Evolutionary conservation across 2,329 filamentous ascomycete species (phyloP).

Genomic region (Epichloe hybrida): DNA sequence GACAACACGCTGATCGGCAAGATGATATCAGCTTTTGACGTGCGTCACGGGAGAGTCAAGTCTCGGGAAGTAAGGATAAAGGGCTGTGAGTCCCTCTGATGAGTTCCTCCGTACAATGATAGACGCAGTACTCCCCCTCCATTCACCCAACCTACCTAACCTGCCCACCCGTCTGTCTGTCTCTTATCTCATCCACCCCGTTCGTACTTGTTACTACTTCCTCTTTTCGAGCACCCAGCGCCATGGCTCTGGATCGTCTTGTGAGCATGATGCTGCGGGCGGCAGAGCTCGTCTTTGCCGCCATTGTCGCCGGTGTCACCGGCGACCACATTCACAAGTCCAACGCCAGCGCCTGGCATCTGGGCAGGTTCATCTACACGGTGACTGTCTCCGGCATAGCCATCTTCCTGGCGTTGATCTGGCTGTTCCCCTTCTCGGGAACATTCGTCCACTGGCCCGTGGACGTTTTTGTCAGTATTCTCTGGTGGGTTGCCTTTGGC

Average conservation of each 20-base stretch:
- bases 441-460: constrained; percentile 58
- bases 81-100: too few relatives aligned
- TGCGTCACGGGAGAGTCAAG: too few relatives aligned
- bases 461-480: constrained; percentile 54
- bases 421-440: constrained; percentile 56
- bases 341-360: constrained; percentile 35
- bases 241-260: constrained; percentile 27
- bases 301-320: constrained; percentile 57
- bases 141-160: too few relatives aligned
- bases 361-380: constrained; percentile 60
- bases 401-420: constrained; percentile 55
- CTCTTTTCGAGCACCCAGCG: not conserved
- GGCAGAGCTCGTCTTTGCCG: constrained; percentile 52
- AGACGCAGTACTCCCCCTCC: too few relatives aligned
- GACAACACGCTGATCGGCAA: too few relatives aligned
- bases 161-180: too few relatives aligned
- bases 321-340: constrained; percentile 48
- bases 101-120: too few relatives aligned
- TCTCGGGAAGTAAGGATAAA: too few relatives aligned
- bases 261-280: constrained; percentile 25
- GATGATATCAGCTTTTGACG: too few relatives aligned
- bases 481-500: constrained; percentile 59
- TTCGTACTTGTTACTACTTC: not conserved
- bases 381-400: constrained; percentile 56
- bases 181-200: too few relatives aligned